Evolutionary conservation across 1,139 yeast species (phyloP), one percentile per base, ranked within the genome.

Genomic region (Candida sp.): DNA sequence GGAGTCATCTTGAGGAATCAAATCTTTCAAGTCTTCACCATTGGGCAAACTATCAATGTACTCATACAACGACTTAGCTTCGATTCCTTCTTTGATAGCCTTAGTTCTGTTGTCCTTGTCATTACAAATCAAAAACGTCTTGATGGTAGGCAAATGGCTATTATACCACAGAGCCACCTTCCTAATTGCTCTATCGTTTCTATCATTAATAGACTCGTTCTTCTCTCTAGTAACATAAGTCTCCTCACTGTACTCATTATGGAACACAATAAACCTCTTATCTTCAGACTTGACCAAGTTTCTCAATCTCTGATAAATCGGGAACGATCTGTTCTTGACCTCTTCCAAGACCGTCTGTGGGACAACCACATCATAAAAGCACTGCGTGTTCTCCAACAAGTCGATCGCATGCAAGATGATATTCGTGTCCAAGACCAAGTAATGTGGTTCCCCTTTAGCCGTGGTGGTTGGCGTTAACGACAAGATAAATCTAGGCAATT

Each of bases 291-390:
- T 86, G 17, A 91, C 86, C 43, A 96, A 73, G 4, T 89, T 83
- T 61, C 98, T 80, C 48, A 94, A 71, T 63, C 99, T 80, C 61
- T 89, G 87, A 65, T 93, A 96, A 30, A 93, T 86, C 2, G 99
- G 98, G 62, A 86, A 83, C 43, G 97, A 90, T 63, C 89, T 79
- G 66, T 91, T 92, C 57, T 92, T 83, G 22, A 93, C 97, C 68
- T 96, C 98, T 61, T 96, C 98, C 43, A 96, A 76, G 1, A 91
- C 98, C 3, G 96, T 88, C 67, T 96, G 99, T 2, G 98, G 97
- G 12, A 96, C 74, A 50, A 96, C 87, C 25, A 93, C 97, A 70
- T 96, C 98, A 63, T 81, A 87, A 64, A 96, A 91, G 51, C 90
- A 87, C 44, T 83, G 80, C 37, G 79, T 78, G 63, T 85, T 87